phyloP scores from a whole-genome alignment of 805 yeast species.

The Metschnikowia koreensis region DNA sequence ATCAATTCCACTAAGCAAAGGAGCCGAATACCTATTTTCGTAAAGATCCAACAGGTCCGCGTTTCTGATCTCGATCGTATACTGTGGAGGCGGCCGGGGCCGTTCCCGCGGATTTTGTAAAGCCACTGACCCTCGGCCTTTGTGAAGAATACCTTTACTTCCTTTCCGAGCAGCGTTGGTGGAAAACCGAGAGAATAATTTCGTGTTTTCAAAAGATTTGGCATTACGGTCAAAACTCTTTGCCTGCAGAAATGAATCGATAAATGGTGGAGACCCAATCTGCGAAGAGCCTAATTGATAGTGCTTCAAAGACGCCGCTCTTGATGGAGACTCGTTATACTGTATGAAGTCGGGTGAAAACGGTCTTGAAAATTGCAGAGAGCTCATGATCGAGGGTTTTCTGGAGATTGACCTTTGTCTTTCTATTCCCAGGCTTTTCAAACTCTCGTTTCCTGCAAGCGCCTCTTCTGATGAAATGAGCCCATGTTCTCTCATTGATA shows the following conservation, averaged over 20 bases:
- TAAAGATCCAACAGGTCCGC: slow-evolving; percentile 42
- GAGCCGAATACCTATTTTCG: slow-evolving; percentile 40
- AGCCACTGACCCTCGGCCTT: slow-evolving; percentile 3
- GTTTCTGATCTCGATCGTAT: slow-evolving; percentile 49
- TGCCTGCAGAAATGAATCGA: slow-evolving; percentile 4
- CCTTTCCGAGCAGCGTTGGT: slow-evolving; percentile 6
- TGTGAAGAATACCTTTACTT: slow-evolving; percentile 6
- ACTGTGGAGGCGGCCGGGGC: slow-evolving; percentile 23
- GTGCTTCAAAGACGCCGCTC: background rate
- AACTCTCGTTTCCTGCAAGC: slow-evolving; percentile 2
- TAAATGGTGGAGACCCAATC: slow-evolving; percentile 8
- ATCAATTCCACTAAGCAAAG: slow-evolving; percentile 42
- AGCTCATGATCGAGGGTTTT: slow-evolving; percentile 12
- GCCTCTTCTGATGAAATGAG: slow-evolving; percentile 9
- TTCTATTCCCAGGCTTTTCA: slow-evolving; percentile 1
- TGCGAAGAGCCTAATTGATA: background rate
- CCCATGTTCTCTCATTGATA: slow-evolving; percentile 10
- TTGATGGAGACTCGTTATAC: slow-evolving; percentile 6
- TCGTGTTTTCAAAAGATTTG: slow-evolving; percentile 6
- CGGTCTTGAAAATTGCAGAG: slow-evolving; percentile 11
- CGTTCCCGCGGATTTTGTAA: background rate
- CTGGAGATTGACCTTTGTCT: slow-evolving; percentile 8
- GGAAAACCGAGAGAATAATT: slow-evolving; percentile 1
- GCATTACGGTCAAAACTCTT: slow-evolving; percentile 4
- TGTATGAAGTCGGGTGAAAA: slow-evolving; percentile 8